Conservation (phyloP, 2,329 filamentous ascomycete genomes). For the Teratosphaeria zuluensis region DNA sequence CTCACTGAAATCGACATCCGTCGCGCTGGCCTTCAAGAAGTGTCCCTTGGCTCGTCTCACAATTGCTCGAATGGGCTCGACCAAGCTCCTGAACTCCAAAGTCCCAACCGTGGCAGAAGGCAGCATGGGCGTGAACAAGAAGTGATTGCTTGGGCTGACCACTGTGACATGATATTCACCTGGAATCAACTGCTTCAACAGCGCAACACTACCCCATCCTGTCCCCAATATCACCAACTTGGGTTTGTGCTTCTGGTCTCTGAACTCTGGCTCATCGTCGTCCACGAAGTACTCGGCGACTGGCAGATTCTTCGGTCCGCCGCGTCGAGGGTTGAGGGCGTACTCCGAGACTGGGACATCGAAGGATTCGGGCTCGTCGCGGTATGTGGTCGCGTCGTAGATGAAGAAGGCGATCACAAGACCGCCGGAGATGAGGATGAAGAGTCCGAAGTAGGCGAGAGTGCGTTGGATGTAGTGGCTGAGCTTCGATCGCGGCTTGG, state of each 20-base stretch:
- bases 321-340: conserved; percentile 68
- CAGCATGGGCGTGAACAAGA: conserved; percentile 96
- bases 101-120: conserved; percentile 96
- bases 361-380: conserved; percentile 52
- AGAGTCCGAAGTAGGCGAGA: conserved; percentile 64
- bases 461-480: conserved; percentile 44
- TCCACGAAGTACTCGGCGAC: conserved; percentile 82
- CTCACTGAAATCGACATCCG: conserved; percentile 83
- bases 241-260: conserved; percentile 72
- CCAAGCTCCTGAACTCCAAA: conserved; percentile 77
- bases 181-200: conserved; percentile 81
- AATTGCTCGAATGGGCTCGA: conserved; percentile 86
- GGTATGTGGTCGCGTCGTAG: conserved; percentile 89
- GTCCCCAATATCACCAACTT: conserved; percentile 86
- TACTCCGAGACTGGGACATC: conserved; percentile 79
- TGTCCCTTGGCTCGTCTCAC: conserved; percentile 70
- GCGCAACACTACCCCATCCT: conserved; percentile 87
- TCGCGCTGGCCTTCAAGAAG: conserved; percentile 77
- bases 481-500: conserved; percentile 20
- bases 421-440: conserved; percentile 59
- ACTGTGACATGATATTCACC: conserved; percentile 95
- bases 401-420: conserved; percentile 77
- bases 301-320: conserved; percentile 90
- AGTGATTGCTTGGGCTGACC: conserved; percentile 90
- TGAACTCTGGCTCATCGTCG: conserved; percentile 71